Evolutionary conservation across 768 basidiomycete species (phyloP), one percentile per base, ranked within the genome.

Genomic region (Strobilomyces echinocephalus): DNA sequence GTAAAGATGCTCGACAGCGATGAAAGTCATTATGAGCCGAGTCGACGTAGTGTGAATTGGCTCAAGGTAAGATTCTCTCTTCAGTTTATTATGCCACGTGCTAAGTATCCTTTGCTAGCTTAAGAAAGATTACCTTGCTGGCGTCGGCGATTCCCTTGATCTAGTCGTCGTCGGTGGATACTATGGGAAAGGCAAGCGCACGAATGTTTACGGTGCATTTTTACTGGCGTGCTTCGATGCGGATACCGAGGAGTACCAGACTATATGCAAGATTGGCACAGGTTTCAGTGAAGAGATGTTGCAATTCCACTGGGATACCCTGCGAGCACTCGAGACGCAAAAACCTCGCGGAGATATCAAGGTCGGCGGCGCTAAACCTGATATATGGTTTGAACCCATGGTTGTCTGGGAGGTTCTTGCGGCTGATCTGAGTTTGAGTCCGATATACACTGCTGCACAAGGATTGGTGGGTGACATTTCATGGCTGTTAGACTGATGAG

Each of bases 221-320:
- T 80, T 98, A 21, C 82, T 99, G 35, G 97, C 97, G 8, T 97
- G 95, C 72, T 98, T 93, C 68, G 97, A 99, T 69, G 76, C 84
- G 52, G 97, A 98, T 60, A 79, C 88, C 18, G 95, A 97, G 69
- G 89, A 91, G 66, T 98, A 81, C 68, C 97, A 99, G 65, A 94
- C 95, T 5, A 93, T 98, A 49, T 98, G 97, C 80, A 99, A 99
- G 70, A 97, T 99, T 60, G 97, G 97, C 9, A 99, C 97, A 0
- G 97, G 97, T 2, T 98, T 99, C 74, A 90, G 88, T 52, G 97
- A 99, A 62, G 97, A 98, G 66, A 78, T 81, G 54, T 70, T 99
- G 33, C 84, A 88, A 63, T 71, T 79, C 15, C 91, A 95, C 63
- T 88, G 87, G 70, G 82, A 88, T n/a, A 74, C 79, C 4, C 78